These are phyloP conservation scores for Lentinula boryana DNA, from an alignment of 768 basidiomycete genomes.

Conservation along the genomic window DNA sequence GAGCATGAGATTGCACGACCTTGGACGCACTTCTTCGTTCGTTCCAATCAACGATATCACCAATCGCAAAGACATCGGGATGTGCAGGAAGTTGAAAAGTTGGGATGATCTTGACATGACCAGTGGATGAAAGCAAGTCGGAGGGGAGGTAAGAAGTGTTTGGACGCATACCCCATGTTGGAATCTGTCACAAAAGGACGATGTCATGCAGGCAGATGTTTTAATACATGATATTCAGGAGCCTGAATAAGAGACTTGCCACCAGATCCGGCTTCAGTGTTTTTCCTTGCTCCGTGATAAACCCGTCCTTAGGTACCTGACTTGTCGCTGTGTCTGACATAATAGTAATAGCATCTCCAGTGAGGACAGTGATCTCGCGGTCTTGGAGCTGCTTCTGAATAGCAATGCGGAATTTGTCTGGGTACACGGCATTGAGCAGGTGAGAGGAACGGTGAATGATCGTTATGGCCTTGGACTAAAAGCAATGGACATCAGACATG, in stretches of 20 bases:
- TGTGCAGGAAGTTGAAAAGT: constrained; percentile 44
- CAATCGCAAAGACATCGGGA: constrained; percentile 51
- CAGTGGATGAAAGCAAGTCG: constrained; percentile 28
- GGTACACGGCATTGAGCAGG: constrained; percentile 39
- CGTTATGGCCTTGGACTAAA: constrained; percentile 26
- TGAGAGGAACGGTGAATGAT: constrained; percentile 36
- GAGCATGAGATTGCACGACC: constrained; percentile 31
- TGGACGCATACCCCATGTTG: constrained; percentile 14
- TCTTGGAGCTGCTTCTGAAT: constrained; percentile 25
- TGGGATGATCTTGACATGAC: constrained; percentile 43
- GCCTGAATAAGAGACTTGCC: constrained; percentile 20
- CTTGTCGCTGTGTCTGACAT: constrained; percentile 20
- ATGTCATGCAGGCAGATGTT: background rate
- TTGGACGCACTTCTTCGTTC: constrained; percentile 60
- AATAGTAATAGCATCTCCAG: constrained; percentile 33
- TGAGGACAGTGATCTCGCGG: constrained; percentile 28
- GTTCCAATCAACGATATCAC: constrained; percentile 57
- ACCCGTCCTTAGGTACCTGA: constrained; percentile 12
- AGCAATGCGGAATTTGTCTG: constrained; percentile 33
- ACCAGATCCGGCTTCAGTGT: constrained; percentile 35
- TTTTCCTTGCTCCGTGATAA: constrained; percentile 33
- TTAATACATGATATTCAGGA: background rate
- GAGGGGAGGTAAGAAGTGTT: constrained; percentile 31
- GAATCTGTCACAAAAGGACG: background rate
- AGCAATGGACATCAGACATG: background rate